Evolutionary conservation across 306 rosid genomes (phyloP), one percentile per base, ranked within the genome.

Genomic region (Macrotyloma uniflorum): DNA sequence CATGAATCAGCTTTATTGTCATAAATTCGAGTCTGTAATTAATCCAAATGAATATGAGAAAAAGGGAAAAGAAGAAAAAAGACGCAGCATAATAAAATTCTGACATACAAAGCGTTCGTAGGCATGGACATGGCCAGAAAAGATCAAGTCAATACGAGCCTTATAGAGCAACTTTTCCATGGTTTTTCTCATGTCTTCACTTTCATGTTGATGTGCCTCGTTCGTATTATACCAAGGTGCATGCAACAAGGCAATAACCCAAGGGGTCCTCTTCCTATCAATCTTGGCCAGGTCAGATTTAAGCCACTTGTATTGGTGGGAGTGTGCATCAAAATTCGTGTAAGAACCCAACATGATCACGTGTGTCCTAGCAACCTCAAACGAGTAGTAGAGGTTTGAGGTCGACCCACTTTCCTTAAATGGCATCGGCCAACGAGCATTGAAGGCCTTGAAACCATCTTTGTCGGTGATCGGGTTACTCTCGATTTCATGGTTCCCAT

Each of bases 171-270:
- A 38, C 22, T 84, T 67, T 26, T 91, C 97, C 93, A 91, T 80
- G 8, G 87, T 87, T 6, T 65, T 4, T 49, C 97, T 89, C 97
- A 91, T 91, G 49, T 46, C 38, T 15, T 91, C 97, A 11, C 93
- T 94, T 84, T 91, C 97, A 45, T 93, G 93, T 62, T 88, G 85
- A 67, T 91, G 94, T 0, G 97, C 97, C 33, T 63, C 62, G 18
- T 91, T 91, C 6, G 91, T 85, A 19, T 88, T 91, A 72, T 91
- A 91, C 97, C 97, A 91, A 26, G 97, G 97, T 0, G 90, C 97
- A 50, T 91, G 97, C 49, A 91, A 11, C 42, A 91, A 43, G 26
- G 30, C 90, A 35, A 91, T 64, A 0, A 91, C 58, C 97, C 97
- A 91, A 5, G 90, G 94, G 1, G 91, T 91, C 22, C 11, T 78